Percentiles rank a stretch among this genome's conserved stretches.
These are phyloP conservation scores for Aspergillus terreus DNA, from an alignment of 2,329 filamentous ascomycete genomes.

Conservation along the genomic window DNA sequence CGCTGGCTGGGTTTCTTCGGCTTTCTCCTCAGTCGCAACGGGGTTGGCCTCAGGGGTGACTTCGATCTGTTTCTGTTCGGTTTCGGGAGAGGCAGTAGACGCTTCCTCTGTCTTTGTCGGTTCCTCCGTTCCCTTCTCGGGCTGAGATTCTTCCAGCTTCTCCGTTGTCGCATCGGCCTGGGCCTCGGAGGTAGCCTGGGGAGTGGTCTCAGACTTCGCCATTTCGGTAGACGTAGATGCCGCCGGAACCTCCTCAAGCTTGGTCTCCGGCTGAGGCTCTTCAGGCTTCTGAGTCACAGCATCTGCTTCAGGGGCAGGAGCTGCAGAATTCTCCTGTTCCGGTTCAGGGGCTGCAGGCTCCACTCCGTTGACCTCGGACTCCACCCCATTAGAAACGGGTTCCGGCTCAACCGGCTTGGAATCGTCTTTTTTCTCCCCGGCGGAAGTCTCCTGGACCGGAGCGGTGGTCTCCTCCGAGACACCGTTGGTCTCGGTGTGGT, in stretches of 20 bases:
- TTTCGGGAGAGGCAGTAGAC: too few relatives aligned
- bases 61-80: too few relatives aligned
- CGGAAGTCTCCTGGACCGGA: constrained; percentile 5
- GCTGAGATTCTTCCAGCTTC: constrained; percentile 4
- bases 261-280: neutral
- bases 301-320: too few relatives aligned
- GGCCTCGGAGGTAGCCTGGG: too few relatives aligned
- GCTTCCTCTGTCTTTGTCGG: neutral
- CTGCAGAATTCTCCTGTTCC: constrained; percentile 1
- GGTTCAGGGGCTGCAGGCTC: constrained; percentile 7
- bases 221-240: neutral
- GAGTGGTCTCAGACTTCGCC: neutral
- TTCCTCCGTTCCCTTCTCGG: neutral
- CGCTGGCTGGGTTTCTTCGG: neutral
- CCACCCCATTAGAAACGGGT: constrained; percentile 3
- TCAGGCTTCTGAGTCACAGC: neutral
- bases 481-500: constrained; percentile 8
- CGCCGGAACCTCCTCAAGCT: constrained; percentile 3
- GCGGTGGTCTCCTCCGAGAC: constrained; percentile 2
- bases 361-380: constrained; percentile 12
- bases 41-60: neutral
- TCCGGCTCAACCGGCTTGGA: constrained; percentile 6
- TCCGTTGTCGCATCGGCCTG: neutral
- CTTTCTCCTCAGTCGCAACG: neutral
- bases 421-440: constrained; percentile 3